phyloP scores from a whole-genome alignment of 2,329 filamentous ascomycete genomes.

The Calonectria henricotiae region DNA sequence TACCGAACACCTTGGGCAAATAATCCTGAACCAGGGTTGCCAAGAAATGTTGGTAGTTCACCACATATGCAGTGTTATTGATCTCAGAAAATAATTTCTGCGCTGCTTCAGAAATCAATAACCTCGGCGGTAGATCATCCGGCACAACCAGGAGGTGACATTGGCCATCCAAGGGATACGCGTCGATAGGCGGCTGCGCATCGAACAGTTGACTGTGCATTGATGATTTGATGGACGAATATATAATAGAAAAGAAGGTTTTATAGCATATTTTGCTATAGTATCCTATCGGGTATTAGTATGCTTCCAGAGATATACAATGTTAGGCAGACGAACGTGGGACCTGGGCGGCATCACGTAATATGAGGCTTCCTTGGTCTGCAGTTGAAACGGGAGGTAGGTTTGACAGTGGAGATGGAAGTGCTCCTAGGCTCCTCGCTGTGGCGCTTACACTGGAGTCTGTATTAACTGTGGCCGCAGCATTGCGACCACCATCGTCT shows the following conservation, averaged over 20 bases:
- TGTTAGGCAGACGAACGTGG: neutral
- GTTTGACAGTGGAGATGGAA: neutral
- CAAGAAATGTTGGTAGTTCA: slow-evolving; percentile 3
- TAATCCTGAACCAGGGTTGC: neutral
- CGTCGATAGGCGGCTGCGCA: neutral
- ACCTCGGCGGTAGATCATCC: neutral
- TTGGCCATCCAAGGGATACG: slow-evolving; percentile 1
- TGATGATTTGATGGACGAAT: slow-evolving; percentile 1
- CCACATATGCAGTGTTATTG: slow-evolving; percentile 5
- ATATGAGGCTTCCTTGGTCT: slow-evolving; percentile 8
- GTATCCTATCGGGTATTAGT: neutral
- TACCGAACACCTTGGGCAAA: slow-evolving; percentile 1
- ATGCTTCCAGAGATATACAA: no score
- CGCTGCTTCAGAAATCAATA: slow-evolving; percentile 6
- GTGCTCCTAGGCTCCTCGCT: no score
- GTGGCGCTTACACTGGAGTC: neutral
- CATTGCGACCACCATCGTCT: neutral
- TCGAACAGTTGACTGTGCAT: slow-evolving; percentile 4
- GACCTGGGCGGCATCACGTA: slow-evolving; percentile 6
- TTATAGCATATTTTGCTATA: slow-evolving; percentile 12
- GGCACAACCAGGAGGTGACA: neutral
- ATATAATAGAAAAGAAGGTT: slow-evolving; percentile 11
- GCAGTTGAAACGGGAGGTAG: neutral
- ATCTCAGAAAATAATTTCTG: slow-evolving; percentile 11
- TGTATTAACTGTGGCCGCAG: no score